Conservation (phyloP, 306 rosid genomes). For the Inga leiocalycina region DNA sequence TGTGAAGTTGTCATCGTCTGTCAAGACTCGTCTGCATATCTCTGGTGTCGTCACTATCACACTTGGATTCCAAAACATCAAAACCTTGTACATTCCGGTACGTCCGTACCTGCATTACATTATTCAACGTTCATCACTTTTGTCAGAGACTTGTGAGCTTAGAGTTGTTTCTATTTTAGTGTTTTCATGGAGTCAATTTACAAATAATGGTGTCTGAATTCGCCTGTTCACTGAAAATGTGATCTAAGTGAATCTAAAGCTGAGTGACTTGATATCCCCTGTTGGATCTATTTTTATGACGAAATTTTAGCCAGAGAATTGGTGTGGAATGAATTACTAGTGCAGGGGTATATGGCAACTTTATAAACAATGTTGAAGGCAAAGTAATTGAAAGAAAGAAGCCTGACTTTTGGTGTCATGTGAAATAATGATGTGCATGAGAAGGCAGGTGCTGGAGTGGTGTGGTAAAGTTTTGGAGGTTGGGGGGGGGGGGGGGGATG, state of each 20-base stretch:
- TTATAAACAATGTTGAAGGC: too few species aligned
- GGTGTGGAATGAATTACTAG: not conserved
- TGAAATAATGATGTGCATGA: not conserved
- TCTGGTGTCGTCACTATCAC: conserved; percentile 77
- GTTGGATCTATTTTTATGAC: not conserved
- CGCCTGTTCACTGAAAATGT: not conserved
- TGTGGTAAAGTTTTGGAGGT: not conserved
- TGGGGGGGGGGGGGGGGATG: not conserved
- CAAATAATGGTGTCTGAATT: too few species aligned
- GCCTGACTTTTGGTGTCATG: not conserved
- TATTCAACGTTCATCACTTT: not conserved
- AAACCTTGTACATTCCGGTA: conserved; percentile 73
- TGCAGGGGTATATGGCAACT: not conserved
- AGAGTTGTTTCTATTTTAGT: not conserved
- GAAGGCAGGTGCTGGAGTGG: too few species aligned
- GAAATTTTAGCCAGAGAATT: not conserved
- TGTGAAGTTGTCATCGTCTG: conserved; percentile 71
- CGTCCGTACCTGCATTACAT: conserved; percentile 58
- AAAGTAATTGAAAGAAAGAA: not conserved
- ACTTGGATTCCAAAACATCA: conserved; percentile 87
- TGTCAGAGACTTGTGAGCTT: not conserved
- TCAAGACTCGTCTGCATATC: conserved; percentile 64
- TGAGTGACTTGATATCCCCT: not conserved
- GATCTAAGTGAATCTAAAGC: not conserved
- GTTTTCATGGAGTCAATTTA: not conserved